Conservation (phyloP, 2,329 filamentous ascomycete species). For the Dactylellina sp. region DNA sequence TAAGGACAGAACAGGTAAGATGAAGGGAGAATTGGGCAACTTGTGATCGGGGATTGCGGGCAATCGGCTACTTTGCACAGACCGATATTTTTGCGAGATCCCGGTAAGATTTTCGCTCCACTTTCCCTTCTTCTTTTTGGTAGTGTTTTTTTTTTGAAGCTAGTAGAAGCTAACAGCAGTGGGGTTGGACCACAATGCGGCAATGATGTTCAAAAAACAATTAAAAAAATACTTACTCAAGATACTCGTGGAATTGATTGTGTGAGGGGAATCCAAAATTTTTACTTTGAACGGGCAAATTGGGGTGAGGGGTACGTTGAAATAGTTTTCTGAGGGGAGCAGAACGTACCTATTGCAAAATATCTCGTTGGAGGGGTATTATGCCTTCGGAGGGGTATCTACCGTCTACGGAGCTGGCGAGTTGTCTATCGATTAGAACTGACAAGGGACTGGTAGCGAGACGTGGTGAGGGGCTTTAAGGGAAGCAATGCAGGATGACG, state of each 20-base stretch:
- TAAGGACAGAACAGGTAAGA: constrained; percentile 19
- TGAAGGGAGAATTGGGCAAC: constrained; percentile 14
- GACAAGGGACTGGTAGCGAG: background rate
- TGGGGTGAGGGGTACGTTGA: too few species aligned
- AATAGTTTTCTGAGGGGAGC: too few species aligned
- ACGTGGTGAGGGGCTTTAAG: constrained; percentile 5
- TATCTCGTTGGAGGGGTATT: constrained; percentile 18
- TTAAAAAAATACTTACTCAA: background rate
- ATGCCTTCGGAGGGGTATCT: background rate
- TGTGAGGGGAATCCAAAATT: background rate
- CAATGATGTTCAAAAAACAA: too few species aligned
- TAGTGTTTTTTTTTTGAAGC: too few species aligned
- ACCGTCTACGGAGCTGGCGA: constrained; percentile 3
- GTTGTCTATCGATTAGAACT: background rate
- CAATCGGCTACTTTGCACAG: constrained; percentile 31
- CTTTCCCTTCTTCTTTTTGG: too few species aligned
- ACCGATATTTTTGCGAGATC: constrained; percentile 11
- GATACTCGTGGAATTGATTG: background rate
- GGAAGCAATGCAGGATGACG: constrained; percentile 52
- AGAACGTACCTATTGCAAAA: constrained; percentile 5
- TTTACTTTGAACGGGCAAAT: background rate
- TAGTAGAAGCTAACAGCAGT: too few species aligned
- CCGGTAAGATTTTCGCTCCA: too few species aligned
- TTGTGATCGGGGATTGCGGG: constrained; percentile 1
- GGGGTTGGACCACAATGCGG: too few species aligned